Conservation (phyloP, 2,329 filamentous ascomycete species). For the Colletotrichum euphorbiae region DNA sequence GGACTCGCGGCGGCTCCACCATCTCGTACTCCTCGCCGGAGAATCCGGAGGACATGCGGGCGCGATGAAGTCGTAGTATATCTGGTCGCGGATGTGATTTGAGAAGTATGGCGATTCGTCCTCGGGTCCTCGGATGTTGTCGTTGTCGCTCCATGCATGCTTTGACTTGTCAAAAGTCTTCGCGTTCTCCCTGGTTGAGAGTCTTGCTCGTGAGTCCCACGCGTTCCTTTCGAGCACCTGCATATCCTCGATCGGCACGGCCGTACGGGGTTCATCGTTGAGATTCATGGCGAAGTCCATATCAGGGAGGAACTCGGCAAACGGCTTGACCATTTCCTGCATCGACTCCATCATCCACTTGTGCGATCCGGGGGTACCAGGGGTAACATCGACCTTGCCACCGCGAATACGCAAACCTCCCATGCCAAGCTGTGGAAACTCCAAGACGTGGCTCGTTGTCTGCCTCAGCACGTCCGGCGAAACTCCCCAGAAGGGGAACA, state of each 20-base stretch:
- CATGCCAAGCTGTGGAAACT: conserved; percentile 51
- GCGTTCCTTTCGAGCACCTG: conserved; percentile 5
- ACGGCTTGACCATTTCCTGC: conserved; percentile 74
- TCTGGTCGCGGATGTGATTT: conserved; percentile 42
- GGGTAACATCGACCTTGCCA: conserved; percentile 63
- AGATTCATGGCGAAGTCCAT: conserved; percentile 86
- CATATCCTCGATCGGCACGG: conserved; percentile 22
- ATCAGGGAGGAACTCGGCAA: conserved; percentile 76
- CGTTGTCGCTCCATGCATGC: conserved; percentile 37
- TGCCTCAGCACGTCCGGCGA: conserved; percentile 72
- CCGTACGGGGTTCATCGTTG: conserved; percentile 48
- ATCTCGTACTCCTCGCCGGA: conserved; percentile 53
- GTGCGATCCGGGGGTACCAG: conserved; percentile 47
- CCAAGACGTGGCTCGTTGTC: conserved; percentile 52
- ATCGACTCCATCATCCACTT: conserved; percentile 54
- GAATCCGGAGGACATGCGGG: conserved; percentile 60
- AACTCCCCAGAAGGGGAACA: conserved; percentile 83
- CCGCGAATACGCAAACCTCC: conserved; percentile 67
- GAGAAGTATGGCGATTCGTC: conserved; percentile 39
- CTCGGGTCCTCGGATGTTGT: background rate
- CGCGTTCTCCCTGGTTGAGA: background rate
- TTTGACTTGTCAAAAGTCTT: conserved; percentile 15
- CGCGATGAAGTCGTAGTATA: conserved; percentile 52
- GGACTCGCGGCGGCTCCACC: conserved; percentile 53
- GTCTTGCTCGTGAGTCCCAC: background rate